phyloP scores from a whole-genome alignment of 768 basidiomycete species.

The Mycena alexandri region DNA sequence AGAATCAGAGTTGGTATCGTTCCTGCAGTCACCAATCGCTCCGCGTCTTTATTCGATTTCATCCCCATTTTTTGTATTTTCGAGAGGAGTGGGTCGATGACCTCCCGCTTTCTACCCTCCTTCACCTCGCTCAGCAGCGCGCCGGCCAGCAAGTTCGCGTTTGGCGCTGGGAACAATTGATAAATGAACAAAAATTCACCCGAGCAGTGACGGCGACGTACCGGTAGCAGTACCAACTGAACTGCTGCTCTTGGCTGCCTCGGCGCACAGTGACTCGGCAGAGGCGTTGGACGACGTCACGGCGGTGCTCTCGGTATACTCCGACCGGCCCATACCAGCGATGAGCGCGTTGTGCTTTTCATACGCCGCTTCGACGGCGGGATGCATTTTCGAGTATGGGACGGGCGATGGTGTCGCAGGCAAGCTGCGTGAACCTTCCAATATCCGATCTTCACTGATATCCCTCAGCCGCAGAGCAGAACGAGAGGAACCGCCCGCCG shows the following conservation, averaged over 20 bases:
- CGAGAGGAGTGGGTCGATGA: conserved; percentile 40
- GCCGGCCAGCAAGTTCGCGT: conserved; percentile 40
- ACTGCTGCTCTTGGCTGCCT: conserved; percentile 16
- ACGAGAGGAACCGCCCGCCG: neutral
- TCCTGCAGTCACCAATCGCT: conserved; percentile 45
- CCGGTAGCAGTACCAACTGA: conserved; percentile 18
- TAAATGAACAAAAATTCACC: no score
- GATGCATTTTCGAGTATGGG: conserved; percentile 7
- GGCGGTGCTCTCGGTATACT: conserved; percentile 11
- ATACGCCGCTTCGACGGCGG: conserved; percentile 1
- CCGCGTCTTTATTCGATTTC: conserved; percentile 40
- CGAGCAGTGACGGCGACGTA: neutral
- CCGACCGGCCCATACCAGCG: conserved; percentile 2
- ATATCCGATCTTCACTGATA: conserved; percentile 25
- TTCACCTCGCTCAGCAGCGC: conserved; percentile 43
- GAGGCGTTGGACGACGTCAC: conserved; percentile 3
- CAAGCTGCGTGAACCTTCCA: neutral
- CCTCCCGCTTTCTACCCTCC: conserved; percentile 37
- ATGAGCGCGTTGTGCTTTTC: neutral
- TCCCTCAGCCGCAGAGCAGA: conserved; percentile 7
- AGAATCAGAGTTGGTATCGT: conserved; percentile 39
- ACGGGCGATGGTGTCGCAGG: conserved; percentile 6
- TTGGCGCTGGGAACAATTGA: conserved; percentile 21
- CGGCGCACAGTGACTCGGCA: conserved; percentile 6
- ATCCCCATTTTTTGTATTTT: conserved; percentile 39